A percentile compares a stretch with the other conserved stretches of the same genome.
phyloP scores from a whole-genome alignment of 805 yeast genomes.

The Candida endomychidarum region DNA sequence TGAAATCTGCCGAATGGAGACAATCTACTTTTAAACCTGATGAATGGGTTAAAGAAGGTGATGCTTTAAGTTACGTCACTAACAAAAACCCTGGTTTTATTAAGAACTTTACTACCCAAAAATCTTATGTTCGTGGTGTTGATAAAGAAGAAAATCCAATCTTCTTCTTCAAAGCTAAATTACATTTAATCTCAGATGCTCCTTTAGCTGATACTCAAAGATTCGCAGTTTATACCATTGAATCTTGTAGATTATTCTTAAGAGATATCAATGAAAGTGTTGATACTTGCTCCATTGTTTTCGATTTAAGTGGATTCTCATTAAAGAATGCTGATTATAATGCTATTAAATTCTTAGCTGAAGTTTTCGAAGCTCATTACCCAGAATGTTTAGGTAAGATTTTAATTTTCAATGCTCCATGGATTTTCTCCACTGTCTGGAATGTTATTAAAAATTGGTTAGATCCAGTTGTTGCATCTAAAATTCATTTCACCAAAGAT shows the following conservation, averaged over 20 bases:
- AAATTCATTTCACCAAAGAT: slow-evolving; percentile 78
- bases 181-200: slow-evolving; percentile 57
- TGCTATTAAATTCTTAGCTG: slow-evolving; percentile 85
- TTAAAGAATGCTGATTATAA: slow-evolving; percentile 91
- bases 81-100: slow-evolving; percentile 46
- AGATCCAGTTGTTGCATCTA: slow-evolving; percentile 94
- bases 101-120: slow-evolving; percentile 60
- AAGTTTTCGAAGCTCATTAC: slow-evolving; percentile 92
- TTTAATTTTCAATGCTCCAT: slow-evolving; percentile 91
- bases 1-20: slow-evolving; percentile 79
- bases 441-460: slow-evolving; percentile 88
- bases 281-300: slow-evolving; percentile 66
- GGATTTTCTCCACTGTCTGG: slow-evolving; percentile 97
- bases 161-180: slow-evolving; percentile 74
- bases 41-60: slow-evolving; percentile 67
- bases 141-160: slow-evolving; percentile 78
- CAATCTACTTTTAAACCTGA: slow-evolving; percentile 58
- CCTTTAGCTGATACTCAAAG: slow-evolving; percentile 69
- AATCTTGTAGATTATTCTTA: slow-evolving; percentile 73
- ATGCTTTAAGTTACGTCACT: slow-evolving; percentile 52
- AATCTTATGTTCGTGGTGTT: slow-evolving; percentile 71
- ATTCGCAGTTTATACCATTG: slow-evolving; percentile 75
- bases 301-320: slow-evolving; percentile 84
- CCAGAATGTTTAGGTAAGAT: slow-evolving; percentile 89
- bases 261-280: slow-evolving; percentile 57